Base-by-base conservation (phyloP, 495 filamentous ascomycete genomes). In the Trichoderma virens region DNA sequence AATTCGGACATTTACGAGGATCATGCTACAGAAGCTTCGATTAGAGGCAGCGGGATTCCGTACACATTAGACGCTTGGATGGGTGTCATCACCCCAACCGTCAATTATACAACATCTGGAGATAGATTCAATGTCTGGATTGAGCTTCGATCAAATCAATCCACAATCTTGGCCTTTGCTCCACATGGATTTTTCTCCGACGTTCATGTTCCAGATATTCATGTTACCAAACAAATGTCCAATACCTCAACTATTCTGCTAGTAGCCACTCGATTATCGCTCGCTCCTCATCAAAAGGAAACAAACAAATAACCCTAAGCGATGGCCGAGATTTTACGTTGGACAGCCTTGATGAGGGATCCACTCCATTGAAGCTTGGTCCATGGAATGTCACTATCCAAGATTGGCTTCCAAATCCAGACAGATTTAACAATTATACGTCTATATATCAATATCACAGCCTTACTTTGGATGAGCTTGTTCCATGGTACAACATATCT, bases 51-150 rank as follows among this genome's bases (percentile, higher is more conserved):
- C 8, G 60, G 60, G 4, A 43, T 62, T 27, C 60, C 60, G 5
- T 62, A 62, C 35, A 41, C 8, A 14, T 62, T 62, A 18, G 60
- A 62, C 43, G 32, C 60, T 28, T 62, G 60, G 60, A 62, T 34
- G 6, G 60, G 60, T n/a, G 23, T 34, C 3, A 25, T 62, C 25
- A 27, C 32, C 18, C 60, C 60, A 18, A 25, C 43, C 11, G 34
- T 62, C 7, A 62, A 62, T 28, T 62, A 62, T 18, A 62, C 60
- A 13, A 41, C 34, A 28, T 41, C 60, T 5, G 60, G 60, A 7
- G 60, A 62, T 43, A 34, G 60, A 8, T 62, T 62, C 60, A 62
- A 62, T 16, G 43, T 62, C n/a, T 62, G 60, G 60, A 32, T 62
- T 25, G 32, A 62, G 8, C 60, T 62, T 18, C 28, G 41, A 16